Evolutionary conservation across 257 asterid genomes (phyloP), one percentile per base, ranked within the genome.

Genomic region (Mentha longifolia): DNA sequence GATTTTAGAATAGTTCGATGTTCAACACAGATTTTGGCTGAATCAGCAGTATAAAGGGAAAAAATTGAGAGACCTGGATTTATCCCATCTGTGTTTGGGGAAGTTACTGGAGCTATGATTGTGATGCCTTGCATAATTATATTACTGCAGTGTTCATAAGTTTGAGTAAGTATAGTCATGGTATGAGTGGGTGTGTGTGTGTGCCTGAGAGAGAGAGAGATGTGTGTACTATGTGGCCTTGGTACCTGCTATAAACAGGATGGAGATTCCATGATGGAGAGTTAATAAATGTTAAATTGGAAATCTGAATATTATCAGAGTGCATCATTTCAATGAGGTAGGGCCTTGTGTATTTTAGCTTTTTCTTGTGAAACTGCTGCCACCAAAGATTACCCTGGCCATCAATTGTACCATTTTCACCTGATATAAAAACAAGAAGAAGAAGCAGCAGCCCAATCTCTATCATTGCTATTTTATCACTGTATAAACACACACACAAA

Each of bases 51-150:
- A 14, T 14, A 46, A 49, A n/a, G 55, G 22, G 7, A 7, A 17
- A 52, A 17, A 7, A 22, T 20, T 20, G 7, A 73, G 47, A 14
- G 9, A 90, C 97, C 98, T 72, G 97, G 98, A 67, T 90, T 81
- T 69, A 90, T 88, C 43, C 98, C 97, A 78, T 92, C 98, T 46
- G 98, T 92, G 72, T 92, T 90, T 37, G 98, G 98, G n/a, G 97
- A 90, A 55, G 90, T 84, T 1, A 85, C 77, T 37, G 98, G 98
- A 66, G 98, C 98, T 46, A 83, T 68, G 64, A 92, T 88, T 61
- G 98, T 92, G 22, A 92, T 77, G 60, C 96, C 90, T 84, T 90
- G 89, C 30, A 92, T 79, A 12, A 92, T 72, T 52, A 92, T 78
- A 71, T 90, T 83, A 70, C 97, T 92, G 92, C 83, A 81, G 60